These are phyloP conservation scores for Dactylonectria estremocensis DNA, from an alignment of 2,329 filamentous ascomycete species.

Conservation along the genomic window DNA sequence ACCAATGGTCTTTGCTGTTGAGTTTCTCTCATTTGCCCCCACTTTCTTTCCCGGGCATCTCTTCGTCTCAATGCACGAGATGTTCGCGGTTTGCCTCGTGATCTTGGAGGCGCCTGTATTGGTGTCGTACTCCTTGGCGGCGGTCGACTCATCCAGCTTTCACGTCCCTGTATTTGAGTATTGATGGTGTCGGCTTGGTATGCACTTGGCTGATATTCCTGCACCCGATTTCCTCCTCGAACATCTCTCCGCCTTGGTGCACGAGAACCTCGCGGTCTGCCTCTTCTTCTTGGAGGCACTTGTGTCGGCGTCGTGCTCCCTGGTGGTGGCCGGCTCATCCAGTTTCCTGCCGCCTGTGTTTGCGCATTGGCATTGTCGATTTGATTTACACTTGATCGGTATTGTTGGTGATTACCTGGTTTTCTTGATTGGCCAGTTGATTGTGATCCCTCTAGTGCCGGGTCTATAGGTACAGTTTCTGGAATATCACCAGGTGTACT, in stretches of 20 bases:
- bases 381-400: not conserved
- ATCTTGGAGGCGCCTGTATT: conserved; percentile 10
- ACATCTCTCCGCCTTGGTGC: too few relatives aligned
- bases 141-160: too few relatives aligned
- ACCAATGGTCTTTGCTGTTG: conserved; percentile 8
- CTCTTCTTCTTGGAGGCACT: too few relatives aligned
- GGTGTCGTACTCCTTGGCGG: too few relatives aligned
- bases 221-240: too few relatives aligned
- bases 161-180: too few relatives aligned
- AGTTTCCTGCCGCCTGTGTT: not conserved
- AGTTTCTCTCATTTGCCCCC: conserved; percentile 6
- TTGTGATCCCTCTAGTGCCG: not conserved
- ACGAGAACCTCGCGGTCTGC: too few relatives aligned
- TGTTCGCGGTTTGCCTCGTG: conserved; percentile 21
- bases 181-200: too few relatives aligned
- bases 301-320: too few relatives aligned
- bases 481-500: conserved; percentile 5
- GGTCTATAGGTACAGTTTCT: not conserved
- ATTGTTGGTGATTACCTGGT: not conserved
- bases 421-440: not conserved
- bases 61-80: conserved; percentile 20
- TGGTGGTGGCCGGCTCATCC: not conserved
- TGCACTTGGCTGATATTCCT: too few relatives aligned
- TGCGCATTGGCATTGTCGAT: not conserved
- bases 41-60: conserved; percentile 19